These are phyloP conservation scores for Ophiobolus disseminans DNA, from an alignment of 2,329 filamentous ascomycete genomes.

Conservation along the genomic window DNA sequence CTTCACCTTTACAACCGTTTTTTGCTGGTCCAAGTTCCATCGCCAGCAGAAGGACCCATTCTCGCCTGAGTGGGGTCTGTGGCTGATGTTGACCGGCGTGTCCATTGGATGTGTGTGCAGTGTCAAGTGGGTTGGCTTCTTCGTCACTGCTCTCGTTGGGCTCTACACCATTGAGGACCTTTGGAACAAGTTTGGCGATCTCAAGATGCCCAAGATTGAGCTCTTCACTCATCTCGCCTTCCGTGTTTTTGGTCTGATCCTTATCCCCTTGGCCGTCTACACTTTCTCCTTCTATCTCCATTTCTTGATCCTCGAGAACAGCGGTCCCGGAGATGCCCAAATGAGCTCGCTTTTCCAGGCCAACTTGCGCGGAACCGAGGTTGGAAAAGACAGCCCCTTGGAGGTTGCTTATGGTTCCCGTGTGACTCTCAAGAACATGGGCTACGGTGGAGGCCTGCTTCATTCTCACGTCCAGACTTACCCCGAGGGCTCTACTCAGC, in stretches of 20 bases:
- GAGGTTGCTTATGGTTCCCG: conserved; percentile 90
- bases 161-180: conserved; percentile 96
- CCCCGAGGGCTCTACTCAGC: conserved; percentile 89
- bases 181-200: conserved; percentile 96
- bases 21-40: conserved; percentile 98
- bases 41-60: conserved; percentile 85
- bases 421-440: conserved; percentile 98
- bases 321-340: conserved; percentile 96
- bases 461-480: conserved; percentile 97
- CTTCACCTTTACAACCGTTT: conserved; percentile 96
- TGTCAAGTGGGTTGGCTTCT: conserved; percentile 97
- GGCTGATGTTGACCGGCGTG: conserved; percentile 90
- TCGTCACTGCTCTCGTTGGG: conserved; percentile 92
- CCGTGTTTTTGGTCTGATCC: conserved; percentile 83
- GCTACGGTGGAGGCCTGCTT: conserved; percentile 93
- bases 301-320: conserved; percentile 91
- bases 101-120: conserved; percentile 98
- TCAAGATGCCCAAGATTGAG: conserved; percentile 81
- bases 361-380: conserved; percentile 90
- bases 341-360: conserved; percentile 99
- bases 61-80: conserved; percentile 89
- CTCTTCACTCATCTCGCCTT: conserved; percentile 80
- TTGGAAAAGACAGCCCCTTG: conserved; percentile 91
- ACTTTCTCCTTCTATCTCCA: conserved; percentile 95
- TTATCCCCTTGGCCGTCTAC: conserved; percentile 90